Base-by-base conservation (phyloP, 169 alveolate species). In the Eimeria zaria region DNA sequence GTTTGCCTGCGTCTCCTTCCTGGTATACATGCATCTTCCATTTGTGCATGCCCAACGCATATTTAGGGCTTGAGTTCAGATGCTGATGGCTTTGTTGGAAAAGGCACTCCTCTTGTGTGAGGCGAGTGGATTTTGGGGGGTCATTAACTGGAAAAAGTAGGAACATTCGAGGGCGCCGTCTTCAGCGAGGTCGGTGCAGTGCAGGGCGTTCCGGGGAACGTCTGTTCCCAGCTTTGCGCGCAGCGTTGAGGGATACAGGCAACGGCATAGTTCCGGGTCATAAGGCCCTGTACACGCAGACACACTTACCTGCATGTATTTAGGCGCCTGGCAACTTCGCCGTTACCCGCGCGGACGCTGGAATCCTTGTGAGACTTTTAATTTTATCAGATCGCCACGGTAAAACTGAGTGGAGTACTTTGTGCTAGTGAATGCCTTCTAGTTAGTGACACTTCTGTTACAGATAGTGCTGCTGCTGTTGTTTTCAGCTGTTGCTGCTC, bases 131-230 rank as follows among this genome's bases (percentile, higher is more conserved):
- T 33, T 39, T n/a, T 71, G 81, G 30, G 74, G 41, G 36, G 81
- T 64, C 62, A 85, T 62, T 2, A 85, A 62, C 80, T 85, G 64
- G 62, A 93, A 93, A 20, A 93, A 81, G 94, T 93, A 93, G n/a
- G 80, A 62, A 33, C 96, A 98, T 96, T 99, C 99, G 30, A 98
- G 94, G 58, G 96, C 97, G 44, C 99, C 99, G 97, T 98, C 99
- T 89, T 98, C 99, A 22, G 96, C 97, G 58, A 99, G 97, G 92
- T 98, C 99, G 20, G 99, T 99, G 97, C 99, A 98, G 97, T 99
- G 99, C 58, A 99, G 97, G 33, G 99, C 99, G 95, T 98, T 99
- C 71, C 95, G 96, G 74, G 98, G 98, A 58, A 99, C 97, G 95
- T 99, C 99, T 33, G 90, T 55, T 55, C 99, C 99, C 96, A 97